These are phyloP conservation scores for Beauveria bassiana DNA, from an alignment of 2,329 filamentous ascomycete genomes.

Conservation along the genomic window DNA sequence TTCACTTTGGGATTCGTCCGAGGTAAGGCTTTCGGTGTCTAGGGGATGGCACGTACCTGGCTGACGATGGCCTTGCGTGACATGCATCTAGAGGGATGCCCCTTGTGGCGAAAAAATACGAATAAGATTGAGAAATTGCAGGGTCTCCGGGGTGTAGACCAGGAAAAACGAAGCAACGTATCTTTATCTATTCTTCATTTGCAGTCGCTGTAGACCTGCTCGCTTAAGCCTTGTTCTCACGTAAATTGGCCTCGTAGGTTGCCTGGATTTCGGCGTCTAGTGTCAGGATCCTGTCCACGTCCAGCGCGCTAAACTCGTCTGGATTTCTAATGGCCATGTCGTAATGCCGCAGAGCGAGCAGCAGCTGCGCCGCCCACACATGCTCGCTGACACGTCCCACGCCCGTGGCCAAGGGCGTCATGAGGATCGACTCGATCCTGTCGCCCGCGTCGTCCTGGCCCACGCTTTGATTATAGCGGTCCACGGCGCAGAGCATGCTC, in stretches of 20 bases:
- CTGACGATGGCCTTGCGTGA: not conserved
- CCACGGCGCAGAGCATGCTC: conserved; percentile 40
- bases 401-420: conserved; percentile 46
- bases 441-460: conserved; percentile 7
- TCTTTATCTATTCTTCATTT: not conserved
- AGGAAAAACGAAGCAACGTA: too few species aligned
- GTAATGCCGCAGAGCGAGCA: conserved; percentile 45
- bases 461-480: conserved; percentile 34
- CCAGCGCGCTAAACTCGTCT: conserved; percentile 32
- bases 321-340: conserved; percentile 37
- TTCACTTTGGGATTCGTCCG: too few species aligned
- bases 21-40: too few species aligned
- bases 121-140: not conserved
- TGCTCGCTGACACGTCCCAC: conserved; percentile 35
- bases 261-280: conserved; percentile 4
- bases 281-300: conserved; percentile 7
- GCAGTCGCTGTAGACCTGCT: not conserved
- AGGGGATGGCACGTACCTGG: not conserved
- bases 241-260: not conserved
- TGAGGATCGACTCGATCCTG: conserved; percentile 35
- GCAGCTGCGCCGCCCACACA: conserved; percentile 42
- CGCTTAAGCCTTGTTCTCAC: not conserved
- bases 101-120: not conserved
- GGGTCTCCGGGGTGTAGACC: too few species aligned
- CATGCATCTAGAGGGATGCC: not conserved